phyloP scores from a whole-genome alignment of 1,284 basidiomycete species.

The Inonotus hispidus region DNA sequence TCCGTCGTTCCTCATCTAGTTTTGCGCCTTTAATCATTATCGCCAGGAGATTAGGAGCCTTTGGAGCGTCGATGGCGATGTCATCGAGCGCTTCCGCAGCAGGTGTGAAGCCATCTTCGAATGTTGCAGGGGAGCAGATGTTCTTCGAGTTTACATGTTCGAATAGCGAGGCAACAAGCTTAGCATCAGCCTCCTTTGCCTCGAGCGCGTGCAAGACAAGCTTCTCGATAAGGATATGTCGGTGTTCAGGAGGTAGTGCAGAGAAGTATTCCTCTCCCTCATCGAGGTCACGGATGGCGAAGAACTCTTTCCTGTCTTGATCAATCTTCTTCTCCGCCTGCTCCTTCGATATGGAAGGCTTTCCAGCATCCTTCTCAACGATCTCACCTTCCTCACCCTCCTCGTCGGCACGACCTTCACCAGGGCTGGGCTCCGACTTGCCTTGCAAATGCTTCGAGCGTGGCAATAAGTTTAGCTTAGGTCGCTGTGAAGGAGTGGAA shows the following conservation, averaged over 20 bases:
- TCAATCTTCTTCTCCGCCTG: conserved; percentile 75
- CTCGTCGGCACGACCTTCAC: conserved; percentile 45
- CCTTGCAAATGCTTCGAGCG: conserved; percentile 46
- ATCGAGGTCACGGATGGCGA: conserved; percentile 70
- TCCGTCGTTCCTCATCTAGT: conserved; percentile 55
- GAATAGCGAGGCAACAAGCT: conserved; percentile 70
- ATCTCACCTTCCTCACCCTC: conserved; percentile 46
- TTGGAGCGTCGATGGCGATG: conserved; percentile 84
- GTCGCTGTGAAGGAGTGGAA: conserved; percentile 54
- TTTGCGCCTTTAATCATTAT: conserved; percentile 65
- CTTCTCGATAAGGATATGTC: conserved; percentile 66
- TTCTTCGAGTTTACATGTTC: conserved; percentile 49
- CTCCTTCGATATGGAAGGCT: conserved; percentile 57
- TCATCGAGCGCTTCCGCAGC: conserved; percentile 80
- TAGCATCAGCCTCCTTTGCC: conserved; percentile 80
- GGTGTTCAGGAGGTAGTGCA: conserved; percentile 59
- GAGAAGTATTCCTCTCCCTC: conserved; percentile 87
- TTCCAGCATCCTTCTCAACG: conserved; percentile 25
- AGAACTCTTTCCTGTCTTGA: conserved; percentile 76
- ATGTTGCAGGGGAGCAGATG: conserved; percentile 47
- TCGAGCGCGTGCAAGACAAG: conserved; percentile 70
- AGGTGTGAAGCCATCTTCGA: conserved; percentile 64
- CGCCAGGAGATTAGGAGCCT: conserved; percentile 75
- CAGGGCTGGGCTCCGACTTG: conserved; percentile 42
- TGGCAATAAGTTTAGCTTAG: conserved; percentile 65